Conservation (phyloP, 495 filamentous ascomycete species). For the Sabuloglossum arenarium region DNA sequence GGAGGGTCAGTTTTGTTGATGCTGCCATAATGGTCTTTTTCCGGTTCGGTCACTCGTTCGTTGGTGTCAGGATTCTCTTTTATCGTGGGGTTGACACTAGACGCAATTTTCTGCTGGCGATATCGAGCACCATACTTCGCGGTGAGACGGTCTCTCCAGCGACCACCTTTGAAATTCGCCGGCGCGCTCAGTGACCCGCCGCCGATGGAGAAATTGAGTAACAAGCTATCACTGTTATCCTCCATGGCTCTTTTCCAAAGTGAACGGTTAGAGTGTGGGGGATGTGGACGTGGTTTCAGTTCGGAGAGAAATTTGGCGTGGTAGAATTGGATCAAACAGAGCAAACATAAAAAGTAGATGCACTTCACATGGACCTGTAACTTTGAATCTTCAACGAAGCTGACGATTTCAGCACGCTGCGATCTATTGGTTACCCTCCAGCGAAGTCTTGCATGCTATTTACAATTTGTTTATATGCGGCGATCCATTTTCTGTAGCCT, state of each 20-base stretch:
- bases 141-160: conserved; percentile 69
- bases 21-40: neutral
- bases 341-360: neutral
- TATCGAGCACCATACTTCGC: conserved; percentile 52
- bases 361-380: no score
- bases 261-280: neutral
- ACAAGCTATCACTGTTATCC: conserved; percentile 84
- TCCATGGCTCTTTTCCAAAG: neutral
- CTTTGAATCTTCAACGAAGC: no score
- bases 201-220: conserved; percentile 71
- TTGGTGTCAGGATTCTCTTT: conserved; percentile 13
- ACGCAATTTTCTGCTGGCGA: conserved; percentile 18
- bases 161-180: conserved; percentile 63
- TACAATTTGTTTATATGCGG: no score
- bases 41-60: conserved; percentile 9
- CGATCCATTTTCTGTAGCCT: no score
- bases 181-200: conserved; percentile 32
- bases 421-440: no score
- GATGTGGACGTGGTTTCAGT: neutral
- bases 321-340: neutral
- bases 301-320: neutral
- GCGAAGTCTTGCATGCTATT: no score
- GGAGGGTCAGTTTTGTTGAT: conserved; percentile 6
- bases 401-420: no score
- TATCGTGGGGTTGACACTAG: conserved; percentile 4